These are phyloP conservation scores for Diplodia intermedia DNA, from an alignment of 2,329 filamentous ascomycete genomes.

Conservation along the genomic window DNA sequence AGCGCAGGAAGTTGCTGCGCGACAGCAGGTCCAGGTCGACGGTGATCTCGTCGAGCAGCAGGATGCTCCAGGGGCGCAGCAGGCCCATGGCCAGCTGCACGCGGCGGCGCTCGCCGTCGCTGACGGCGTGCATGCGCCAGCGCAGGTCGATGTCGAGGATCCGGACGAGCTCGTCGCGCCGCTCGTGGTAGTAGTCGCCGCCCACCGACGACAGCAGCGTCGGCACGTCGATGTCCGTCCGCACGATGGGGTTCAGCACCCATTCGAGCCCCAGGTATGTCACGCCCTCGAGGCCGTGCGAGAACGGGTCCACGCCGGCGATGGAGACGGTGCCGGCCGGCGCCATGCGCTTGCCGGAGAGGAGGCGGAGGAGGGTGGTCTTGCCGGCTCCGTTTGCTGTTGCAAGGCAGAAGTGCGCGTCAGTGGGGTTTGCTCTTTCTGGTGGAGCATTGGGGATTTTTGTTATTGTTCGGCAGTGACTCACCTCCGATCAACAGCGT, in stretches of 20 bases:
- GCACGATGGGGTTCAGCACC: constrained; percentile 96
- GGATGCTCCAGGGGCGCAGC: constrained; percentile 85
- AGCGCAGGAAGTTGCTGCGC: constrained; percentile 82
- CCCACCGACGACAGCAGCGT: constrained; percentile 87
- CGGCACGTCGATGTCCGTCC: constrained; percentile 89
- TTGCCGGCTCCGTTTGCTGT: constrained; percentile 93
- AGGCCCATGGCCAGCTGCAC: constrained; percentile 98
- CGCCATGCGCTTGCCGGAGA: constrained; percentile 93
- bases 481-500: constrained; percentile 88
- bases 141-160: constrained; percentile 90
- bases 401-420: constrained; percentile 13
- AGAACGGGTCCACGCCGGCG: constrained; percentile 88
- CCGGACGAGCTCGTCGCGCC: constrained; percentile 82
- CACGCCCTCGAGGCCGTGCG: constrained; percentile 85
- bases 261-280: constrained; percentile 98
- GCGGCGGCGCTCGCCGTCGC: constrained; percentile 86
- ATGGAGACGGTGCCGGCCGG: constrained; percentile 77
- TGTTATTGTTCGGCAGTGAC: constrained; percentile 26
- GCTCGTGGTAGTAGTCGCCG: constrained; percentile 79
- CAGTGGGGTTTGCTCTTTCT: background rate
- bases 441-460: background rate
- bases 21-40: constrained; percentile 92
- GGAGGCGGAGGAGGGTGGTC: constrained; percentile 91
- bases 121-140: constrained; percentile 97
- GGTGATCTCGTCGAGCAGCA: constrained; percentile 95